Conservation (phyloP, 1,284 basidiomycete genomes). For the Ceratobasidium sp. region DNA sequence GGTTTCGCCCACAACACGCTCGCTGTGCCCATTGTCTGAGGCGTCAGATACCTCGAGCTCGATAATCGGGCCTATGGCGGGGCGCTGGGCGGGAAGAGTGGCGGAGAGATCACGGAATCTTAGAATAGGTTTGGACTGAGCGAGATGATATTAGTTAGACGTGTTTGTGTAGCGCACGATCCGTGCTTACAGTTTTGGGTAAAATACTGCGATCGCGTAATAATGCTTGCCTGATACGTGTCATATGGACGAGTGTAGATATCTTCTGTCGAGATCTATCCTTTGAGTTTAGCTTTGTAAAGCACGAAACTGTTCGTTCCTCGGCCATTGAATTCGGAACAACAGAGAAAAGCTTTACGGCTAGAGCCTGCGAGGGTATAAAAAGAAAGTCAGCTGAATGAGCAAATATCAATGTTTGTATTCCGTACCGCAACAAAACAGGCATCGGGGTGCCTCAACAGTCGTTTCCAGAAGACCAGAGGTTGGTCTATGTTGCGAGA, state of each 20-base stretch:
- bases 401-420: background rate
- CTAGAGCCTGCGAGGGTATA: slow-evolving; percentile 43
- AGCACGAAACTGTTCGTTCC: slow-evolving; percentile 51
- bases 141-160: background rate
- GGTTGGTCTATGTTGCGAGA: background rate
- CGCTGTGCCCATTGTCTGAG: background rate
- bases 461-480: background rate
- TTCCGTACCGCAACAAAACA: slow-evolving; percentile 12
- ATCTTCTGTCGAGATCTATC: slow-evolving; percentile 45
- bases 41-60: background rate
- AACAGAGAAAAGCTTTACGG: slow-evolving; percentile 48
- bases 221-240: slow-evolving; percentile 27
- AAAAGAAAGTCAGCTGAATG: background rate
- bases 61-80: background rate
- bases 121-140: background rate
- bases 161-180: background rate
- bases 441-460: background rate
- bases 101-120: background rate
- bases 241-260: slow-evolving; percentile 47
- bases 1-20: background rate
- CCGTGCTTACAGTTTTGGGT: background rate
- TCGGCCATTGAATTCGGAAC: slow-evolving; percentile 54
- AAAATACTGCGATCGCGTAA: background rate
- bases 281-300: slow-evolving; percentile 50
- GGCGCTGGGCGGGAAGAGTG: background rate